Conservation (phyloP, 805 yeast species). For the Clavispora santaluciae region DNA sequence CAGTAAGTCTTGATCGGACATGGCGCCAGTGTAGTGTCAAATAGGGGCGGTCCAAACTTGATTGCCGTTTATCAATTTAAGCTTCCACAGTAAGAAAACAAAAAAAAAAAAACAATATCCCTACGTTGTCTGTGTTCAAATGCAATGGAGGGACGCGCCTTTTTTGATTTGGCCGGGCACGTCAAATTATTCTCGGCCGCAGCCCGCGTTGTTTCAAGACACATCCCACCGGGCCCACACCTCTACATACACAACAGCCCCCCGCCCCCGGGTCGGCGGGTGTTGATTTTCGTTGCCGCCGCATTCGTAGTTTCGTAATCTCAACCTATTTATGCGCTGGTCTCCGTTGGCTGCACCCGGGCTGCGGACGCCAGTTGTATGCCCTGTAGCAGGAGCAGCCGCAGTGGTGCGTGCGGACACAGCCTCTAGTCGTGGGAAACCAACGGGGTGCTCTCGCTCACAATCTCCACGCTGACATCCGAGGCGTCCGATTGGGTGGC, state of each 20-base stretch:
- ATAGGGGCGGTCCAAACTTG: not conserved
- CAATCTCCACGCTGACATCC: conserved; percentile 13
- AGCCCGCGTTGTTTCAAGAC: not conserved
- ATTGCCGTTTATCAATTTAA: not conserved
- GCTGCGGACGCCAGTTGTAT: no score
- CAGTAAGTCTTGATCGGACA: conserved; percentile 27
- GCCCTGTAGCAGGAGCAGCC: not conserved
- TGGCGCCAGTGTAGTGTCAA: not conserved
- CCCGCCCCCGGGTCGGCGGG: no score
- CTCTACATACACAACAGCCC: not conserved
- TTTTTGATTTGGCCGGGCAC: conserved; percentile 2
- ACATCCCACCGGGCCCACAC: not conserved
- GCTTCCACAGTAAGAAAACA: not conserved
- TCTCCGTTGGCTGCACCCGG: no score
- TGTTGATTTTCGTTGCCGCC: not conserved
- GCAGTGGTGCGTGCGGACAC: no score
- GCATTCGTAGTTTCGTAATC: not conserved
- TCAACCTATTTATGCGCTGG: no score
- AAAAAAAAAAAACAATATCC: not conserved
- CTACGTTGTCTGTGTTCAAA: not conserved
- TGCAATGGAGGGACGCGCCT: not conserved
- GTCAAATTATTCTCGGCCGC: not conserved
- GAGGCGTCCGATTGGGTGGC: conserved; percentile 3
- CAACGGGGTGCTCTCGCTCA: conserved; percentile 16
- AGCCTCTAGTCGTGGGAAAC: conserved; percentile 9